These are phyloP conservation scores for Aspergillus hiratsukae DNA, from an alignment of 2,329 filamentous ascomycete species.

Conservation along the genomic window DNA sequence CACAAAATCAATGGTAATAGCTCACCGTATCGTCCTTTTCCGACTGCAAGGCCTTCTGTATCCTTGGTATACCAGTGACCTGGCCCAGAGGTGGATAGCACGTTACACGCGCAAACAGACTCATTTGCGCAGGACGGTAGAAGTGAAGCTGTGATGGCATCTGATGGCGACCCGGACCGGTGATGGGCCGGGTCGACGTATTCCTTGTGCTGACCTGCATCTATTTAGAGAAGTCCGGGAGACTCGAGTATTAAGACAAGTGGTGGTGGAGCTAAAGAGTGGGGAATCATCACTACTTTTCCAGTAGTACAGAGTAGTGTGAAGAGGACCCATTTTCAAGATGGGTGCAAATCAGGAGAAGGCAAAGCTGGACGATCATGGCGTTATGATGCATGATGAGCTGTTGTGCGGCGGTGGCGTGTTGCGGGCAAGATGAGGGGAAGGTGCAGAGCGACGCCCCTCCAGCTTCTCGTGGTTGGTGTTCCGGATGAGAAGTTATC, in stretches of 20 bases:
- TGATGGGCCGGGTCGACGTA: slow-evolving; percentile 19
- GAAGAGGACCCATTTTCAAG: not conserved
- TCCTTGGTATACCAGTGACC: slow-evolving; percentile 56
- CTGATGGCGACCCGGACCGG: slow-evolving; percentile 7
- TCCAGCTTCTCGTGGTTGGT: not conserved
- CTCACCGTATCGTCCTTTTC: slow-evolving; percentile 24
- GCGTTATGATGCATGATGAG: slow-evolving; percentile 8
- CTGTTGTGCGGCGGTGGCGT: slow-evolving; percentile 6
- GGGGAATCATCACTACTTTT: not conserved
- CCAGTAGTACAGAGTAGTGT: not conserved
- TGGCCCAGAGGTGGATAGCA: slow-evolving; percentile 72
- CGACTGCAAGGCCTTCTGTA: slow-evolving; percentile 23
- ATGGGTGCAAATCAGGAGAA: not conserved
- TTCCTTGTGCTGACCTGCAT: slow-evolving; percentile 12
- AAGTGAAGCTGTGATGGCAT: slow-evolving; percentile 28
- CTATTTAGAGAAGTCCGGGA: not conserved
- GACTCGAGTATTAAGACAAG: not conserved
- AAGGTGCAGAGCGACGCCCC: not conserved
- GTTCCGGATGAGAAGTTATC: not conserved
- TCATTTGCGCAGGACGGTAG: slow-evolving; percentile 39
- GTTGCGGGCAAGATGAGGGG: slow-evolving; percentile 11
- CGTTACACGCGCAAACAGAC: slow-evolving; percentile 52
- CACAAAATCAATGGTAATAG: not conserved
- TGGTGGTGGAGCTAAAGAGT: not conserved
- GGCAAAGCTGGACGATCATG: not conserved